Conservation (phyloP, 192 early-diverging fungal genomes). For the Podila clonocystis region DNA sequence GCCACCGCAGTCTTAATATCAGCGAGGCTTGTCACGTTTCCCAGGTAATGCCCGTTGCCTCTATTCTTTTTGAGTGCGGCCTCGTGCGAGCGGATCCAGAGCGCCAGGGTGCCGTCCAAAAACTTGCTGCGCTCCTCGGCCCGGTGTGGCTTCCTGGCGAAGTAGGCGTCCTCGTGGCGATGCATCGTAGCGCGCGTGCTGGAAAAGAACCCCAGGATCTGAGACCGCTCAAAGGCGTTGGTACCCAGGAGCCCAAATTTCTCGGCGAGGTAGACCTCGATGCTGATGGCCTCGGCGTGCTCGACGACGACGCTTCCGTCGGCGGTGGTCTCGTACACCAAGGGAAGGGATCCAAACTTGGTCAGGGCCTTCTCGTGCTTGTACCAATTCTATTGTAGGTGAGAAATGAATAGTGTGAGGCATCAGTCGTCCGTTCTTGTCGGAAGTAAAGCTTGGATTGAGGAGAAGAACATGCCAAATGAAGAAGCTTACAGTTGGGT, state of each 20-base stretch:
- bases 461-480: background rate
- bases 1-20: slow-evolving; percentile 18
- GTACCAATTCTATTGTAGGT: slow-evolving; percentile 28
- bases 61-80: background rate
- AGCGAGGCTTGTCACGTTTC: slow-evolving; percentile 26
- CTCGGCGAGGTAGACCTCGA: slow-evolving; percentile 54
- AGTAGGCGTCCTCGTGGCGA: slow-evolving; percentile 4
- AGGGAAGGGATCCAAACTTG: slow-evolving; percentile 54
- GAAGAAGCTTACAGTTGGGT: slow-evolving; percentile 11
- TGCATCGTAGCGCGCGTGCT: slow-evolving; percentile 8
- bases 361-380: slow-evolving; percentile 36
- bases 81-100: slow-evolving; percentile 15
- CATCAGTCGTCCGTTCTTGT: background rate
- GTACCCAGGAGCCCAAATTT: slow-evolving; percentile 36
- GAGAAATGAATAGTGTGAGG: background rate
- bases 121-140: slow-evolving; percentile 6
- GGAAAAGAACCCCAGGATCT: slow-evolving; percentile 7
- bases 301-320: slow-evolving; percentile 29
- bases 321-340: slow-evolving; percentile 39
- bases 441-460: too few species aligned
- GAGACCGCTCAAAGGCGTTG: slow-evolving; percentile 23
- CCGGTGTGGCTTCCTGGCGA: background rate
- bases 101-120: slow-evolving; percentile 2
- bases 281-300: slow-evolving; percentile 46
- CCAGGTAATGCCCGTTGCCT: slow-evolving; percentile 60